phyloP scores from a whole-genome alignment of 371 early-diverging fungal species.

The Funneliformis caledonium region DNA sequence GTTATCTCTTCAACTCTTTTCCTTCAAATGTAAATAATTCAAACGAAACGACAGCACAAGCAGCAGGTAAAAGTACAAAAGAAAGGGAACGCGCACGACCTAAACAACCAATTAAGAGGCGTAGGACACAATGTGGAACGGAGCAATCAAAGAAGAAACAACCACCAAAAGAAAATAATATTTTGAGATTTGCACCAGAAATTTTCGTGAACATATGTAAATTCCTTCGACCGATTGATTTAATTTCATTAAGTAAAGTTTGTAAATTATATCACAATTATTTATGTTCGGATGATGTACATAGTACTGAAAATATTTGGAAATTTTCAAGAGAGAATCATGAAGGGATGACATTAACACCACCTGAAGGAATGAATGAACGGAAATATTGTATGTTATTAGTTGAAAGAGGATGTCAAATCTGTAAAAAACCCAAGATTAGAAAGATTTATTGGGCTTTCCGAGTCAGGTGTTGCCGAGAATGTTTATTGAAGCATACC shows the following conservation, averaged over 20 bases:
- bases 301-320: neutral
- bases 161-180: no score
- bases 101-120: no score
- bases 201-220: neutral
- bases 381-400: neutral
- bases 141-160: no score
- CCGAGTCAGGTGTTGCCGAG: neutral
- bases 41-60: no score
- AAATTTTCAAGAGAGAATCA: neutral
- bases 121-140: no score
- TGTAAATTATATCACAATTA: neutral
- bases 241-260: neutral
- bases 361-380: conserved; percentile 27
- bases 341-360: neutral
- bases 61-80: no score
- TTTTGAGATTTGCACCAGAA: neutral
- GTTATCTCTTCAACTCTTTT: no score
- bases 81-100: no score
- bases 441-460: conserved; percentile 30
- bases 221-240: neutral
- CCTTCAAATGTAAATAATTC: no score
- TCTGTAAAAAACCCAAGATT: neutral
- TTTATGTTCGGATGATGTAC: neutral
- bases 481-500: neutral
- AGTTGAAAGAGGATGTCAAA: conserved; percentile 7